Evolutionary conservation across 192 early-diverging fungal species (phyloP), one percentile per base, ranked within the genome.

Genomic region (Backusella luteola): DNA sequence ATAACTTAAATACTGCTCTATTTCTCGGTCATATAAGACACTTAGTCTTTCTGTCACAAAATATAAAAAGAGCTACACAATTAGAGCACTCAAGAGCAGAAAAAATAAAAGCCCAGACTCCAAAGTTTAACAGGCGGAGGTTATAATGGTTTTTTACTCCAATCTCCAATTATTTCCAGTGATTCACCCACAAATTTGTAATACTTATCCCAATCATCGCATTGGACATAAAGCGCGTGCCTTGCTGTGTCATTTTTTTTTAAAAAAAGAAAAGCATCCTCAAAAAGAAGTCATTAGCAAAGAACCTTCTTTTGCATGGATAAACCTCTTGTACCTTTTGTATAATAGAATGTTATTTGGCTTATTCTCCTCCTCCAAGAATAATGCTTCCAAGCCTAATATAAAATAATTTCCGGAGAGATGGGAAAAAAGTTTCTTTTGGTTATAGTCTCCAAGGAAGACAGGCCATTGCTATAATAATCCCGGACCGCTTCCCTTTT

Each of bases 181-280:
- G 23, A 63, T 63, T 63, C 56, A 63, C 56, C 56, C 56, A 63
- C 26, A 63, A 29, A 29, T 26, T 63, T 63, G 56, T 63, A 63
- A 63, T 63, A 63, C 56, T 63, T 63, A 59, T 59, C 53, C 53
- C 53, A 59, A 59, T 59, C 53, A 59, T 59, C 53, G 53, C 23
- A 59, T 59, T 59, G 53, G 53, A 59, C 53, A 59, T 59, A 8
- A 11, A 9, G 53, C 53, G 53, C 53, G 53, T 59, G 53, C 46
- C 21, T 59, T 59, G 21, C 4, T 23, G 21, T 59, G 23, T 2
- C n/a, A 23, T 23, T 26, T 59, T 26, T 59, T 59, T 63, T 63
- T 15, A 12, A 14, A 63, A 14, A 63, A 21, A 21, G 7, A 53
- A 6, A 11, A 4, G 56, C 12, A 29, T 63, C 21, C 26, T 12